Evolutionary conservation across 1,284 basidiomycete genomes (phyloP).

Genomic region (Mycosarcoma maydis): DNA sequence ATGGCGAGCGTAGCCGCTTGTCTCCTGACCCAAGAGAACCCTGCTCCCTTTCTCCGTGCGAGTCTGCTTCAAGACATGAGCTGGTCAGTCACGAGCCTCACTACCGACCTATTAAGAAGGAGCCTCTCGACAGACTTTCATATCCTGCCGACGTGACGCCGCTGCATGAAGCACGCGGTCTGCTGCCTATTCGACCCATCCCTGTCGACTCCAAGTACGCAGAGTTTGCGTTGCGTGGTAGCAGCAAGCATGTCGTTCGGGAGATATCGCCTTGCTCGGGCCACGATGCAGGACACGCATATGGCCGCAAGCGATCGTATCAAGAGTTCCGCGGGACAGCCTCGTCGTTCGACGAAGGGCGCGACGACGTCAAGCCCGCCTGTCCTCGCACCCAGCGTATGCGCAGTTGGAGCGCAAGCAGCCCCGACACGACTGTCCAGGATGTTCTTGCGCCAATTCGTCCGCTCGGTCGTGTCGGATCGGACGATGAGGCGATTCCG

Average conservation of each 20-base stretch:
- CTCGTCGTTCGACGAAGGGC: constrained; percentile 4
- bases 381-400: constrained; percentile 36
- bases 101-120: constrained; percentile 13
- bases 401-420: constrained; percentile 43
- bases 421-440: constrained; percentile 6
- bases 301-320: constrained; percentile 38
- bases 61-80: constrained; percentile 9
- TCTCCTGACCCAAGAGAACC: constrained; percentile 15
- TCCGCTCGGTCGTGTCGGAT: constrained; percentile 20
- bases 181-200: constrained; percentile 47
- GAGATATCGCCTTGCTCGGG: neutral
- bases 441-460: constrained; percentile 31
- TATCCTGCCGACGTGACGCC: constrained; percentile 38
- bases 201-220: constrained; percentile 36
- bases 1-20: constrained; percentile 13
- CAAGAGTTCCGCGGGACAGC: constrained; percentile 22
- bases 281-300: constrained; percentile 15
- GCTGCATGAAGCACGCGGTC: constrained; percentile 37
- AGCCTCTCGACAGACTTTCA: constrained; percentile 12
- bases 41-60: constrained; percentile 5
- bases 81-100: constrained; percentile 7
- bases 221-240: constrained; percentile 16
- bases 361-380: constrained; percentile 4
- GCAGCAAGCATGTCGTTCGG: constrained; percentile 3
- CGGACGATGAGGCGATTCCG: constrained; percentile 40